Percentiles rank a stretch among this genome's conserved stretches.
Conservation (phyloP, 345 rosid species). For the Microcos paniculata region DNA sequence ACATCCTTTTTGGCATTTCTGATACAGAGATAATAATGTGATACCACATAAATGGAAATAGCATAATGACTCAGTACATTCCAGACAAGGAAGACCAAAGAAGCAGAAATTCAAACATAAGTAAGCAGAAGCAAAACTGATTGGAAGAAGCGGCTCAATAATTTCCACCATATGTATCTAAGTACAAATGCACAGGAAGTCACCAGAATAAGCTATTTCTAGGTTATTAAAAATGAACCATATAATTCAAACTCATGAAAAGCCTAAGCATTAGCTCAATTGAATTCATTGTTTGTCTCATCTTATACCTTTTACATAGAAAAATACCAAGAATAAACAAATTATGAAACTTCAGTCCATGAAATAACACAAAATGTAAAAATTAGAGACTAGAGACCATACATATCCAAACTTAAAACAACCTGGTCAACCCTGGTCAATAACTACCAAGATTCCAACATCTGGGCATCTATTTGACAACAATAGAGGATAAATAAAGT, state of each 20-base stretch:
- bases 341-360: not conserved
- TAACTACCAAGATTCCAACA: conserved; percentile 6
- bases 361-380: not conserved
- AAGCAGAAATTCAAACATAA: not conserved
- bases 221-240: not conserved
- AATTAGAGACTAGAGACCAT: not conserved
- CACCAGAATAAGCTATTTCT: not conserved
- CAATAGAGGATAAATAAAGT: conserved; percentile 6
- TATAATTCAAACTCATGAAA: not conserved
- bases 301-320: not conserved
- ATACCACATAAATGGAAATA: not conserved
- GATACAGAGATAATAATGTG: not conserved
- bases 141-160: not conserved
- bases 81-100: not conserved
- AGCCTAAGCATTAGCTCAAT: not conserved
- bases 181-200: not conserved
- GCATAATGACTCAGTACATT: not conserved
- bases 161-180: not conserved
- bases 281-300: not conserved
- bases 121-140: not conserved
- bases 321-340: not conserved
- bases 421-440: not conserved
- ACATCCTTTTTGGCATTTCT: not conserved
- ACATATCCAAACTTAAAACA: not conserved
- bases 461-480: not conserved